phyloP scores from a whole-genome alignment of 2,329 filamentous ascomycete genomes.

The Ceratocystis cubensis region DNA sequence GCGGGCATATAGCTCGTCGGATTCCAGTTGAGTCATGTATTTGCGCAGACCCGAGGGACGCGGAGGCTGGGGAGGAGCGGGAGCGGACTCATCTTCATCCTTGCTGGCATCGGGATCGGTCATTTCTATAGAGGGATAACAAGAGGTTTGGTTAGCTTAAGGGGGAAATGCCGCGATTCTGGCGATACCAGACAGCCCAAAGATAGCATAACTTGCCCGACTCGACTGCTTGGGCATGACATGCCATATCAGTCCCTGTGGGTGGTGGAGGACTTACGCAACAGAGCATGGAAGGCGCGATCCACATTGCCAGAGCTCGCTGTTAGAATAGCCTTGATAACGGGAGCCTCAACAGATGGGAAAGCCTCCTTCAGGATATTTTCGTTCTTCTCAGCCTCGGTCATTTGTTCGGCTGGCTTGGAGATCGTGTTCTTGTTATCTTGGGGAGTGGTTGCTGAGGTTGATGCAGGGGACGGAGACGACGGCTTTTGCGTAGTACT shows the following conservation, averaged over 20 bases:
- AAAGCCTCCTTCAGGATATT: constrained; percentile 88
- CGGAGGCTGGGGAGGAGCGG: constrained; percentile 67
- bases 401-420: constrained; percentile 75
- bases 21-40: constrained; percentile 68
- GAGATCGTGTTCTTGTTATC: constrained; percentile 44
- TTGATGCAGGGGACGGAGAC: constrained; percentile 25
- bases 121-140: constrained; percentile 43
- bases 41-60: constrained; percentile 49
- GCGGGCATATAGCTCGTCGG: constrained; percentile 82
- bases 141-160: not conserved
- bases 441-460: constrained; percentile 21
- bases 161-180: not conserved
- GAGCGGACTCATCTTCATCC: constrained; percentile 39
- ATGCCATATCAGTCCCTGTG: not conserved
- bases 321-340: constrained; percentile 76
- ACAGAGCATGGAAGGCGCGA: constrained; percentile 85
- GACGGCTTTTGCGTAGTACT: constrained; percentile 24
- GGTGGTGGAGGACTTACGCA: constrained; percentile 45
- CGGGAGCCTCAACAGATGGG: constrained; percentile 62
- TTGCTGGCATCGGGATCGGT: constrained; percentile 59
- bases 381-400: constrained; percentile 72
- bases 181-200: too few relatives aligned
- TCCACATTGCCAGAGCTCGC: constrained; percentile 83
- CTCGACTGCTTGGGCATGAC: not conserved
- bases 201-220: too few relatives aligned